Conservation (phyloP, 2,329 filamentous ascomycete genomes). For the Verticillium albo-atrum region DNA sequence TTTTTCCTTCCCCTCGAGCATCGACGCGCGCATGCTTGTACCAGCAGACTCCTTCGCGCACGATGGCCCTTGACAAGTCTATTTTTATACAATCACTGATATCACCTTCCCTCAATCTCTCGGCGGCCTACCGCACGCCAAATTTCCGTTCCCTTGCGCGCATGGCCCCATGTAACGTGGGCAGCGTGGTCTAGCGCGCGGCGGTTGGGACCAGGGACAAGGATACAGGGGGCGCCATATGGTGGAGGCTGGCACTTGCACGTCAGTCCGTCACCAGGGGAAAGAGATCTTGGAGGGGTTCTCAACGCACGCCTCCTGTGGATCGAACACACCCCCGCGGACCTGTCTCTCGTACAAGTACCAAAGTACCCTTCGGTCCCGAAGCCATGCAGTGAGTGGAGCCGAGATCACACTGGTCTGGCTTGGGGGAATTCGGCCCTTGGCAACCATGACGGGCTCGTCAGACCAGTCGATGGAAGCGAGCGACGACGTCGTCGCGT, state of each 20-base stretch:
- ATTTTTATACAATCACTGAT: not conserved
- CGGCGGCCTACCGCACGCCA: not conserved
- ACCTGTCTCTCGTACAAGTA: not conserved
- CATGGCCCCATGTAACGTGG: not conserved
- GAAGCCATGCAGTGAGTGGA: not conserved
- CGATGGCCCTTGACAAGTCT: not conserved
- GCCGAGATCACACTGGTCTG: not conserved
- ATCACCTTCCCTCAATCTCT: not conserved
- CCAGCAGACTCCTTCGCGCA: not conserved
- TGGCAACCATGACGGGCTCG: not conserved
- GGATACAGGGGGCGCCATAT: not conserved
- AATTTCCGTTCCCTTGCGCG: not conserved
- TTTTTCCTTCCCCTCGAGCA: no score
- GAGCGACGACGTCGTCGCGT: not conserved
- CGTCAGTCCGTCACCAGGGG: not conserved
- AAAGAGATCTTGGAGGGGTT: not conserved
- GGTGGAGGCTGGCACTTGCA: not conserved
- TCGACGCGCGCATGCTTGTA: not conserved
- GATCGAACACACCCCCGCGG: not conserved
- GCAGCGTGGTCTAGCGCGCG: not conserved
- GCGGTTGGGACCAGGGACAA: not conserved
- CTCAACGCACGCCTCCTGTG: not conserved
- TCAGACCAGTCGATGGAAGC: not conserved
- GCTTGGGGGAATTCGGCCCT: not conserved
- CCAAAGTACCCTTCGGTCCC: constrained; percentile 1